A percentile compares a stretch with the other conserved stretches of the same genome.
These are phyloP conservation scores for Aspergillus sergii DNA, from an alignment of 2,329 filamentous ascomycete genomes.

Conservation along the genomic window DNA sequence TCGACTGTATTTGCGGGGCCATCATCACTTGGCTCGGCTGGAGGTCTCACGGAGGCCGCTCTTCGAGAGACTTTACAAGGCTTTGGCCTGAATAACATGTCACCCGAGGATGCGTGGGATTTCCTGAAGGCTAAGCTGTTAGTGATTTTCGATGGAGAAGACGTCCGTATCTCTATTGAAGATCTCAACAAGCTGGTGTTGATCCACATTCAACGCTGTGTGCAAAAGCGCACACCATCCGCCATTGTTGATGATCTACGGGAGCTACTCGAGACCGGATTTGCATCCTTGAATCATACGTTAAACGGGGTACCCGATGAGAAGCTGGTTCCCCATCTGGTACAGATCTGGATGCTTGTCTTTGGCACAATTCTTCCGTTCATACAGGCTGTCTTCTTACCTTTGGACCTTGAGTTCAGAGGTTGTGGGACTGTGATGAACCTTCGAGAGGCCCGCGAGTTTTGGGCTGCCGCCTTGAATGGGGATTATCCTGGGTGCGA, in stretches of 20 bases:
- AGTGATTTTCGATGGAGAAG: slow-evolving; percentile 66
- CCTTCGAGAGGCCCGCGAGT: slow-evolving; percentile 77
- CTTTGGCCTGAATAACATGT: slow-evolving; percentile 71
- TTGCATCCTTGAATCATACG: slow-evolving; percentile 81
- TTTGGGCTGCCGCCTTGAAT: slow-evolving; percentile 76
- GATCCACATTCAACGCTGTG: slow-evolving; percentile 64
- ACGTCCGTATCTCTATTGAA: slow-evolving; percentile 65
- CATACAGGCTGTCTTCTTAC: slow-evolving; percentile 92
- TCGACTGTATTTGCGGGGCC: slow-evolving; percentile 36
- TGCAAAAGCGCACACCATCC: slow-evolving; percentile 61
- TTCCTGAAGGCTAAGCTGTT: slow-evolving; percentile 65
- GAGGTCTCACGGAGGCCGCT: slow-evolving; percentile 37
- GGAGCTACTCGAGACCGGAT: slow-evolving; percentile 70
- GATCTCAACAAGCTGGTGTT: slow-evolving; percentile 66
- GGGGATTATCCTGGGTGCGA: slow-evolving; percentile 54
- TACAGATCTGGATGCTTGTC: slow-evolving; percentile 91
- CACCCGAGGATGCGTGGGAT: slow-evolving; percentile 67
- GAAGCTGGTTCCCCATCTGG: slow-evolving; percentile 82
- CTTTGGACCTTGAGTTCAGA: slow-evolving; percentile 89
- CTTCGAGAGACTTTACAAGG: slow-evolving; percentile 47
- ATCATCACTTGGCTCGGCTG: slow-evolving; percentile 38
- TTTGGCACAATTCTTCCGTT: slow-evolving; percentile 91
- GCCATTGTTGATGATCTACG: slow-evolving; percentile 65
- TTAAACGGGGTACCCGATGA: slow-evolving; percentile 79
- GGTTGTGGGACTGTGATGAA: slow-evolving; percentile 80